Base-by-base conservation (phyloP, 2,329 filamentous ascomycete genomes). In the Coniochaeta sp. region DNA sequence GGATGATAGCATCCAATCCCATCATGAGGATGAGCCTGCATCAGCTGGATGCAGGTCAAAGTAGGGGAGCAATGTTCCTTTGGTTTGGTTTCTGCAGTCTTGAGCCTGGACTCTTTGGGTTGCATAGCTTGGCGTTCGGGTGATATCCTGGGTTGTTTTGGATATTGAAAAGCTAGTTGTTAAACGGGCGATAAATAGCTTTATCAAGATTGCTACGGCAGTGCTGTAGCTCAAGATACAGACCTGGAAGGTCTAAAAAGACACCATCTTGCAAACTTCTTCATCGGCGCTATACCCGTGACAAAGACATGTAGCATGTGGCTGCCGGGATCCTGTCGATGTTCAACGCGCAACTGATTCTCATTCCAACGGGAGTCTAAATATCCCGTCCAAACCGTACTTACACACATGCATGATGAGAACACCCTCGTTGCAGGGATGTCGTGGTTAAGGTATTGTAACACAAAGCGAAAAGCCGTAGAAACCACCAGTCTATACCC, bases 401-500 rank as follows among this genome's bases (percentile, higher is more conserved):
- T 57, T 57, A 57, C 54, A 57, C 54, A 52, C 31, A 38, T 38
- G 54, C 54, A 6, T 36, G 54, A 36, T 24, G 34, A 38, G 17
- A 22, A 57, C 31, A 57, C 54, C n/a, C 54, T 24, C 54, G 34
- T 22, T 12, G 31, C 9, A 57, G 28, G 31, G 31, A 36, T n/a
- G 34, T 8, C 22, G 31, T 36, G n/a, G 54, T 38, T 22, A 38
- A 57, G 12, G n/a, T 36, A 24, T 57, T 36, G 31, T 34, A 57
- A 57, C 38, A 57, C 54, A 57, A 57, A 36, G 54, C 54, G 33
- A 36, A 56, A 34, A 34, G 34, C 54, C 31, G 34, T 34, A 34
- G 31, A 55, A 55, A 55, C 50, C 50, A 57, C 31, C 31, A 57
- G n/a, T 38, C 54, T 34, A 57, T 57, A n/a, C 47, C 47, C 47